Base-by-base conservation (phyloP, 306 rosid species). In the Vachellia pachyceras region DNA sequence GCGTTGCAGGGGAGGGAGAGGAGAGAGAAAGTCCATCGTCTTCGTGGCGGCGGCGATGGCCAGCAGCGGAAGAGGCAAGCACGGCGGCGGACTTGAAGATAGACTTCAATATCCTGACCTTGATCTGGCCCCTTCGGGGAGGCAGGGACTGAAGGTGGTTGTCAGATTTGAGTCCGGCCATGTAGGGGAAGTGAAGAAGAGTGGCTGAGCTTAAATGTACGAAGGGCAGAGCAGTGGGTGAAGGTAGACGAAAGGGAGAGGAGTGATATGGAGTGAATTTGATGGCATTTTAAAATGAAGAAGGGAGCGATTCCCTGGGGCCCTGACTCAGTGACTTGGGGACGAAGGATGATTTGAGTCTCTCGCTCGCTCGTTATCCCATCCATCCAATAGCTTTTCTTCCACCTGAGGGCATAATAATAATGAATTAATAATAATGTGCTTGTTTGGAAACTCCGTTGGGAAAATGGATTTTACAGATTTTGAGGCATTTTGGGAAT, bases 121-220 rank as follows among this genome's bases (percentile, higher is more conserved):
- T 86, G 49, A 91, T 29, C 76, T 72, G 87, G 0, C 93, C 96
- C 17, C 93, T 78, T 55, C 17, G 76, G 0, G 80, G 88, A 0
- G 33, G 82, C 4, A 64, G 3, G 33, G 50, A 14, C 10, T 54
- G 52, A 46, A 2, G 10, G 25, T 54, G 25, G 60, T n/a, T 54
- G 25, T 54, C 11, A 10, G 60, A 54, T 54, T 7, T n/a, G 10
- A 14, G 9, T 7, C 60, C 25, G 1, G 67, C 77, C 77, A 64
- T 78, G 55, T 3, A 2, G 52, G 52, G 52, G 1, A 12, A 46
- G 52, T 46, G 52, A 46, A 13, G 17, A 12, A 46, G 12, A 46
- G 52, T 3, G 17, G 1, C 4, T 5, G 60, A 2, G 60, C 60
- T 54, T n/a, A 49, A 20, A 49, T 15, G 20, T 14, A 17, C 3